Base-by-base conservation (phyloP, 163 green algal species). In the Trebouxia gelatinosa region DNA sequence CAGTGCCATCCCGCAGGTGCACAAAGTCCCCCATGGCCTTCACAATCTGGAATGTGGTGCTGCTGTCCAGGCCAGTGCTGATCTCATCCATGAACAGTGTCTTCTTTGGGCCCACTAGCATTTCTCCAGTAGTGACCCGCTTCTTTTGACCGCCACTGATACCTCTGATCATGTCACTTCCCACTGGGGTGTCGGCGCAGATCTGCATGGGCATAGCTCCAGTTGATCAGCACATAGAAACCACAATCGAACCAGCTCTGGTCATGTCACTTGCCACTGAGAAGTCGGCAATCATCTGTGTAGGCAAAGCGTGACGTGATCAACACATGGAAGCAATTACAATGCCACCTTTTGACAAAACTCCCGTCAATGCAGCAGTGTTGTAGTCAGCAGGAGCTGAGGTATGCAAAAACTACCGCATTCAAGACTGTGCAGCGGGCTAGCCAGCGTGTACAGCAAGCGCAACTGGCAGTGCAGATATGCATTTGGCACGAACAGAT, bases 111-210 rank as follows among this genome's bases (percentile, higher is more conserved):
- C 86, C 86, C n/a, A 92, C 87, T 13, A 93, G 64, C 70, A 84
- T 85, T 31, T 85, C 81, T 34, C 38, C 79, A 64, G 84, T 89
- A 5, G 91, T 95, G 28, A 96, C 76, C 0, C 91, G 85, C 84
- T 93, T 92, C 34, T 80, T 84, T 84, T 95, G 86, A 5, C 91
- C 91, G 23, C 91, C 91, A 50, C 77, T 88, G 59, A 95, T 86
- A 64, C 91, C 92, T 1, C 90, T 77, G 64, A 93, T 91, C 82
- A 82, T 78, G 26, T 37, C 62, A 66, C 83, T 65, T 5, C 80
- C 90, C 57, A 82, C 48, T 32, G 77, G 34, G 13, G 70, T 82
- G 32, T 82, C 68, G 21, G 40, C 70, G 43, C 78, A 82, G 0
- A 78, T 28, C 78, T 82, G 78, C 57, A 58, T 38, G 17, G 9